phyloP scores from a whole-genome alignment of 2,329 filamentous ascomycete species.

The Penicillium sp. region DNA sequence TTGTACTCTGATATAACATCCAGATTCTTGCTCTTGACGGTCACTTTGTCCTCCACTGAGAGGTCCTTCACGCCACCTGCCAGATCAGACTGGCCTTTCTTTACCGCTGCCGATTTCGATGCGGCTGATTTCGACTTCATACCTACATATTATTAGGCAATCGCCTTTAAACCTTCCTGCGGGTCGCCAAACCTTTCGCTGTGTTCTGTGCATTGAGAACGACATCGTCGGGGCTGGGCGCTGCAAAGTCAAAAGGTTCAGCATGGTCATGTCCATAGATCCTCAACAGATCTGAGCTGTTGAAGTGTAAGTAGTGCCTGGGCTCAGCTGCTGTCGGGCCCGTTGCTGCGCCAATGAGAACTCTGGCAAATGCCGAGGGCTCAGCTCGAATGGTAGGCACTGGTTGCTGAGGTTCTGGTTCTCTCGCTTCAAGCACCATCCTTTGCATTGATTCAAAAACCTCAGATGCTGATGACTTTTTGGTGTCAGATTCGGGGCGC shows the following conservation, averaged over 20 bases:
- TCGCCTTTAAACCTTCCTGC: slow-evolving; percentile 35
- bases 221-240: slow-evolving; percentile 88
- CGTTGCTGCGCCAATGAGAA: slow-evolving; percentile 38
- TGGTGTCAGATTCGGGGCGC: slow-evolving; percentile 22
- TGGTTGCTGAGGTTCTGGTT: slow-evolving; percentile 18
- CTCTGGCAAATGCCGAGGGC: slow-evolving; percentile 54
- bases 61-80: slow-evolving; percentile 51
- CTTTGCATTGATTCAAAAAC: slow-evolving; percentile 3
- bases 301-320: slow-evolving; percentile 36
- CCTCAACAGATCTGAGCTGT: slow-evolving; percentile 36
- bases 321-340: slow-evolving; percentile 31
- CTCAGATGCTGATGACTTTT: slow-evolving; percentile 7
- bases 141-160: slow-evolving; percentile 46
- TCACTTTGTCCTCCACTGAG: slow-evolving; percentile 51
- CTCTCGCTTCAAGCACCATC: slow-evolving; percentile 5
- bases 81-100: slow-evolving; percentile 46
- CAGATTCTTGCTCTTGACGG: slow-evolving; percentile 71
- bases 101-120: slow-evolving; percentile 42
- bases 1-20: slow-evolving; percentile 80
- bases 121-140: slow-evolving; percentile 46
- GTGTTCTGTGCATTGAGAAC: slow-evolving; percentile 76
- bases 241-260: slow-evolving; percentile 64
- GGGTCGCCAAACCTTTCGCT: slow-evolving; percentile 70
- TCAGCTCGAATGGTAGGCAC: slow-evolving; percentile 41
- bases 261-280: slow-evolving; percentile 43